phyloP scores from a whole-genome alignment of 2,329 filamentous ascomycete species.

The Catunica adiposa region DNA sequence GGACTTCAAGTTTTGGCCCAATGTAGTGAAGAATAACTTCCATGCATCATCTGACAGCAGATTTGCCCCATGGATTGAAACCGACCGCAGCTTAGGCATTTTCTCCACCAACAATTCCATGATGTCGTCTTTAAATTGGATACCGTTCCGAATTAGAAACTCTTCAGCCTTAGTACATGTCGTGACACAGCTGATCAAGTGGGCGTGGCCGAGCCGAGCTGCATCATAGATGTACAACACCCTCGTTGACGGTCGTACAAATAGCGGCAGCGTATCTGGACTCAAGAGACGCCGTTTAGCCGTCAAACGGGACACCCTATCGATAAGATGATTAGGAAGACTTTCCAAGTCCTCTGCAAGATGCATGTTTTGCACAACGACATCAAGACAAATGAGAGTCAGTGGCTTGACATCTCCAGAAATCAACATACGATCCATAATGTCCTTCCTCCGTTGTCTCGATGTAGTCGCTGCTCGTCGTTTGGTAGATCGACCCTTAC shows the following conservation, averaged over 20 bases:
- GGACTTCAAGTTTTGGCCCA: constrained; percentile 47
- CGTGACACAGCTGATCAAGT: constrained; percentile 69
- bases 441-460: constrained; percentile 50
- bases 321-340: constrained; percentile 36
- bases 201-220: constrained; percentile 51
- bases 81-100: constrained; percentile 47
- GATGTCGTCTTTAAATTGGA: constrained; percentile 76
- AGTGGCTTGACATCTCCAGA: constrained; percentile 49
- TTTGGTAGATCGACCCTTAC: constrained; percentile 19
- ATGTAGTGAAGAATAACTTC: constrained; percentile 48
- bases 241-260: constrained; percentile 35
- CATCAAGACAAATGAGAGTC: constrained; percentile 46
- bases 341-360: constrained; percentile 46
- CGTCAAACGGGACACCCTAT: constrained; percentile 42
- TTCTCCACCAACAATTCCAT: constrained; percentile 67
- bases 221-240: constrained; percentile 41
- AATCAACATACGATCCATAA: constrained; percentile 57
- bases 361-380: constrained; percentile 44
- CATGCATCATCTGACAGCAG: constrained; percentile 63
- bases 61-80: constrained; percentile 74
- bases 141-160: constrained; percentile 66
- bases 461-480: not conserved
- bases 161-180: constrained; percentile 50
- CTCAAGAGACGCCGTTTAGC: constrained; percentile 43
- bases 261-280: constrained; percentile 37